Base-by-base conservation (phyloP, 2,329 filamentous ascomycete genomes). In the Aspergillus viridinutans region DNA sequence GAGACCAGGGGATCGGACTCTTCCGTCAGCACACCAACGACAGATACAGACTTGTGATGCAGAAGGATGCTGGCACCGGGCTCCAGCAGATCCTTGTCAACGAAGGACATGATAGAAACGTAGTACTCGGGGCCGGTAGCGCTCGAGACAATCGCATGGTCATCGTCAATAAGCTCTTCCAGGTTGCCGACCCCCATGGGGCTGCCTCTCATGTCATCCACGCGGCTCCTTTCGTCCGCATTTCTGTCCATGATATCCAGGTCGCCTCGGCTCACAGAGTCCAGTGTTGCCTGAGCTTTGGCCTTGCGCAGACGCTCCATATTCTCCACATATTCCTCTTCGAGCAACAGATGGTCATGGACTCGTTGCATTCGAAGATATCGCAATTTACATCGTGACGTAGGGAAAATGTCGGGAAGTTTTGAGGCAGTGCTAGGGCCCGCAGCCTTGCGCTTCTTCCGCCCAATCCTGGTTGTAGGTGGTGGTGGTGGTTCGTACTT, bases 61-160 rank as follows among this genome's bases (percentile, higher is more conserved):
- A 99, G 81, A 50, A 99, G 81, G 50, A 99, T 94, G 68, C 92
- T 97, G 20, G 94, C 92, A 59, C 95, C 95, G 1, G 94, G 94
- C 77, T 99, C 94, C 47, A 99, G 83, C 3, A 99, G 85, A 70
- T 99, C 94, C 78, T 99, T 99, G 82, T 99, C 94, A 64, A 99
- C 94, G 70, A 99, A 99, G 55, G 93, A 97, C 94, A 97, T 97
- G 83, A 99, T 99, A 67, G 92, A 97, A 64, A 99, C 94, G 75
- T 97, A 99, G 83, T 96, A 99, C 76, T 99, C 94, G 1, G 94
- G 94, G 0, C 94, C 94, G 6, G 94, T 97, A 0, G 94, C 95
- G 74, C 92, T 96, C 20, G 92, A 97, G 38, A 99, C 94, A 71
- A 99, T 99, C 61, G 94, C 94, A 71, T 99, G 94, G 78, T 99